phyloP scores from a whole-genome alignment of 768 basidiomycete species.

The Podaxis carcinomalis region DNA sequence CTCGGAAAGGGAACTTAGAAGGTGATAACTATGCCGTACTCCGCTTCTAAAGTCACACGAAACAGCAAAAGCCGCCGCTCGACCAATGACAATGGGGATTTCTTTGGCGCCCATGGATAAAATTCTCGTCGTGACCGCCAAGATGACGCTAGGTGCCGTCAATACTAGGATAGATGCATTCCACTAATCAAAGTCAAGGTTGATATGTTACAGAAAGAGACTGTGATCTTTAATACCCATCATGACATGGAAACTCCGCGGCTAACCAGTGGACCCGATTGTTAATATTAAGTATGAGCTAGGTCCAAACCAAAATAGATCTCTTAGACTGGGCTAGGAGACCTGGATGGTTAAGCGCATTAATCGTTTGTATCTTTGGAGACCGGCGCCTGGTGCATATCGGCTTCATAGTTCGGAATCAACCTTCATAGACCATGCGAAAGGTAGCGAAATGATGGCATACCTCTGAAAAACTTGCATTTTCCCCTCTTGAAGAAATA shows the following conservation, averaged over 20 bases:
- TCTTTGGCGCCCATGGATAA: slow-evolving; percentile 4
- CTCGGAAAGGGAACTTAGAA: slow-evolving; percentile 41
- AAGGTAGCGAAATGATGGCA: slow-evolving; percentile 16
- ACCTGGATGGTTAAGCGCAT: not conserved
- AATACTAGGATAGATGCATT: not conserved
- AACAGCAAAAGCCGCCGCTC: slow-evolving; percentile 13
- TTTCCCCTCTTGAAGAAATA: slow-evolving; percentile 47
- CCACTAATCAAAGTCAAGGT: slow-evolving; percentile 1
- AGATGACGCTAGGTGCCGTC: slow-evolving; percentile 5
- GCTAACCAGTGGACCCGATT: slow-evolving; percentile 25
- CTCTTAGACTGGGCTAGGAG: not conserved
- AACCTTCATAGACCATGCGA: slow-evolving; percentile 16
- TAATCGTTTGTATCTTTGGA: not conserved
- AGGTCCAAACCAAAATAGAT: slow-evolving; percentile 11
- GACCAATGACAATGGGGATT: slow-evolving; percentile 3
- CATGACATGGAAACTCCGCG: slow-evolving; percentile 27
- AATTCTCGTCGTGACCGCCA: slow-evolving; percentile 5
- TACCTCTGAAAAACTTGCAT: slow-evolving; percentile 63
- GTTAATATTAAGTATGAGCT: slow-evolving; percentile 11
- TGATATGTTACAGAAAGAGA: slow-evolving; percentile 1
- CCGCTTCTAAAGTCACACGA: slow-evolving; percentile 42
- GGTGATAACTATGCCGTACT: slow-evolving; percentile 33
- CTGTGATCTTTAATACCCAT: not conserved
- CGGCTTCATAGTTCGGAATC: slow-evolving; percentile 21
- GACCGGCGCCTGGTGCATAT: slow-evolving; percentile 36